Conservation (phyloP, 2,329 filamentous ascomycete genomes). For the Microcyclosporella mali region DNA sequence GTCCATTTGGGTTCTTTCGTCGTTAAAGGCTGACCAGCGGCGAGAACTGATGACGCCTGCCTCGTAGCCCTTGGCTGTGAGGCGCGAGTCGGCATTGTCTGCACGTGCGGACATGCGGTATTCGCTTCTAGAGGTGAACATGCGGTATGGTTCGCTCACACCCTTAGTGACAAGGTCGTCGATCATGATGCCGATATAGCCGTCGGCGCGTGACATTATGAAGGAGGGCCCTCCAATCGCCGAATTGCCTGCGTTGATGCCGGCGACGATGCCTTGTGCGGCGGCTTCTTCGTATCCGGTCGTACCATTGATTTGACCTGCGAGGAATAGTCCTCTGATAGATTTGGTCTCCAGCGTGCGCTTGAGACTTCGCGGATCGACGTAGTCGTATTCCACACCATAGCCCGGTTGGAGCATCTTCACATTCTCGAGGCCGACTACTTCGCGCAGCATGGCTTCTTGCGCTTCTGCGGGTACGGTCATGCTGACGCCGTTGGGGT, state of each 20-base stretch:
- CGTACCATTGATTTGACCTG: slow-evolving; percentile 96
- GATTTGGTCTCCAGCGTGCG: slow-evolving; percentile 91
- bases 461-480: slow-evolving; percentile 87
- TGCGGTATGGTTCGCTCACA: slow-evolving; percentile 92
- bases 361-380: slow-evolving; percentile 81
- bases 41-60: slow-evolving; percentile 72
- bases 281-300: slow-evolving; percentile 98
- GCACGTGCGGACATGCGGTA: slow-evolving; percentile 88
- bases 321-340: slow-evolving; percentile 81
- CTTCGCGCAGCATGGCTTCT: slow-evolving; percentile 74
- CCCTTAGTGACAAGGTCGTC: slow-evolving; percentile 96
- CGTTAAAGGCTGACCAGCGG: slow-evolving; percentile 66
- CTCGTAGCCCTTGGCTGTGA: slow-evolving; percentile 69
- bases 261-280: slow-evolving; percentile 84
- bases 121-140: slow-evolving; percentile 95
- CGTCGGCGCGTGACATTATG: slow-evolving; percentile 71
- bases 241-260: slow-evolving; percentile 85
- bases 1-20: slow-evolving; percentile 61
- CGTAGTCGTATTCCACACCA: slow-evolving; percentile 55
- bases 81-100: slow-evolving; percentile 85
- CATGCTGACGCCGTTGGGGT: slow-evolving; percentile 96
- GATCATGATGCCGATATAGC: slow-evolving; percentile 98
- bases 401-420: slow-evolving; percentile 31
- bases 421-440: slow-evolving; percentile 81
- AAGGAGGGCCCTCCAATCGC: slow-evolving; percentile 61